Evolutionary conservation across 208 protist species (phyloP).

Genomic region (Wallacemonas sp.): DNA sequence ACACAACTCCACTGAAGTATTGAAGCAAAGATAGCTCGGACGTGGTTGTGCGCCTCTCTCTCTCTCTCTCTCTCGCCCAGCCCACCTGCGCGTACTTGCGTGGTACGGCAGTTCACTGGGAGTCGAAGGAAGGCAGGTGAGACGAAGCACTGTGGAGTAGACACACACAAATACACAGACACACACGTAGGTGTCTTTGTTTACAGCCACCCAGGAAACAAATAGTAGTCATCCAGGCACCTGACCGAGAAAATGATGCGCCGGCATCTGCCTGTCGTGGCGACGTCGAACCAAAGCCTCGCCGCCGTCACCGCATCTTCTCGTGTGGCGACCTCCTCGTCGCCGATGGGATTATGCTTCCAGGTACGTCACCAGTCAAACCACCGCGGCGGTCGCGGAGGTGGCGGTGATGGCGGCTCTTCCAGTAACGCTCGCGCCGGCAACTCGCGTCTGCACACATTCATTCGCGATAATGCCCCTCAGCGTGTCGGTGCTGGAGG

Average conservation of each 20-base stretch:
- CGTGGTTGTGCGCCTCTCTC: too few relatives aligned
- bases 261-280: slow-evolving; percentile 17
- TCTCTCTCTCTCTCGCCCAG: too few relatives aligned
- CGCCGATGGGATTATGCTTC: not conserved
- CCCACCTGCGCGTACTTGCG: too few relatives aligned
- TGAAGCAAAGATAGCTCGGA: too few relatives aligned
- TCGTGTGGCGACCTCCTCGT: not conserved
- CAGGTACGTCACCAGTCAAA: not conserved
- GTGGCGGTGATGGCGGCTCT: not conserved
- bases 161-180: slow-evolving; percentile 20
- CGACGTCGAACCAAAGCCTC: not conserved
- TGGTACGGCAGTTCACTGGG: too few relatives aligned
- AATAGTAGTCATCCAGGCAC: too few relatives aligned
- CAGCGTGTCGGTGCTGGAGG: not conserved
- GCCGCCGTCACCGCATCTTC: not conserved
- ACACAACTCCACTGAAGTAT: too few relatives aligned
- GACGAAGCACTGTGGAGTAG: too few relatives aligned
- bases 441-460: slow-evolving; percentile 31
- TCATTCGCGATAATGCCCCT: slow-evolving; percentile 34
- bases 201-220: too few relatives aligned
- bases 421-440: not conserved
- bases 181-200: too few relatives aligned
- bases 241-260: slow-evolving; percentile 49
- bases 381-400: not conserved
- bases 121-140: too few relatives aligned